These are phyloP conservation scores for Stevia rebaudiana DNA, from an alignment of 140 eudicot species.

Conservation along the genomic window DNA sequence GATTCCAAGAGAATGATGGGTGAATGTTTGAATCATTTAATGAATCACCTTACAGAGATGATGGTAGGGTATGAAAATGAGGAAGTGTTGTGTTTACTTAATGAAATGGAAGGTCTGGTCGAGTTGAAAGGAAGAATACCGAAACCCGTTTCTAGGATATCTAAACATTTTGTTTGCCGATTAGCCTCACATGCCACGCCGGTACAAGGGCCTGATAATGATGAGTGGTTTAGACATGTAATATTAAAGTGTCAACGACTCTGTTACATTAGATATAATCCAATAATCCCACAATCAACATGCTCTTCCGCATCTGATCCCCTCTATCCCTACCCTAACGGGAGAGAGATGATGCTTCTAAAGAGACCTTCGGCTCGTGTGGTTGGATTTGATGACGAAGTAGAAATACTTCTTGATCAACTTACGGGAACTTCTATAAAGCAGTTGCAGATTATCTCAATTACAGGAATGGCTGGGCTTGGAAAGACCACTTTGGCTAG, in stretches of 20 bases:
- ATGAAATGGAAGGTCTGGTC: neutral
- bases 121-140: too few relatives aligned
- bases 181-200: too few relatives aligned
- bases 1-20: neutral
- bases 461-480: constrained; percentile 28
- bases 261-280: neutral
- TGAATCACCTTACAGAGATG: constrained; percentile 3
- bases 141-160: too few relatives aligned
- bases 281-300: too few relatives aligned
- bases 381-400: constrained; percentile 12
- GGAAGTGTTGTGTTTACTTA: neutral
- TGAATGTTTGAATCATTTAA: neutral
- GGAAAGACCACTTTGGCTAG: constrained; percentile 38
- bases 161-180: too few relatives aligned
- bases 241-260: neutral
- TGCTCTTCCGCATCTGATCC: too few relatives aligned
- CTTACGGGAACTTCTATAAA: neutral
- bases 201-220: too few relatives aligned
- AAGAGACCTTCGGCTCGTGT: too few relatives aligned
- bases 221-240: neutral
- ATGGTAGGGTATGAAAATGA: constrained; percentile 16
- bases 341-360: neutral
- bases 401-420: neutral
- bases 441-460: constrained; percentile 4
- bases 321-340: too few relatives aligned